Percentiles rank a stretch among this genome's conserved stretches.
phyloP scores from a whole-genome alignment of 306 rosid species.

The Acacia melanoxylon region DNA sequence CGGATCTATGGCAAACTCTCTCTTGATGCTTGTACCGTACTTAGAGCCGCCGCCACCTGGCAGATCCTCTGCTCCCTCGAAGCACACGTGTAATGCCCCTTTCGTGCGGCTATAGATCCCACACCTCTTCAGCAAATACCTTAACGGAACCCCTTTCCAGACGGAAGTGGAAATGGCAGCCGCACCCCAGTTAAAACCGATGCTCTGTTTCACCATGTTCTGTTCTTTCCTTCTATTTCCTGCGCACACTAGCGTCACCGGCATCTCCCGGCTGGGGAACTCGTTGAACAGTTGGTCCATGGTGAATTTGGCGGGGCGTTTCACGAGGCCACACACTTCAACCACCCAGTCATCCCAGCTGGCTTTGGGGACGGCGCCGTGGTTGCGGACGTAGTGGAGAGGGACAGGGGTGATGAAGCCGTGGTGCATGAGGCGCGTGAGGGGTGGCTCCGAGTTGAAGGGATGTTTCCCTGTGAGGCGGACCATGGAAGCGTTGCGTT shows the following conservation, averaged over 20 bases:
- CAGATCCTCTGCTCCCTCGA: constrained; percentile 79
- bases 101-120: constrained; percentile 46
- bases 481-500: constrained; percentile 59
- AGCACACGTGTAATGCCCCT: constrained; percentile 74
- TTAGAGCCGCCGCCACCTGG: constrained; percentile 89
- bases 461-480: constrained; percentile 89
- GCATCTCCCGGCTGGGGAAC: constrained; percentile 52
- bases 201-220: constrained; percentile 72
- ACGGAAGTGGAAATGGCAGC: constrained; percentile 70
- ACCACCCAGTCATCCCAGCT: constrained; percentile 68
- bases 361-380: constrained; percentile 60
- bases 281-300: constrained; percentile 65
- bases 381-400: constrained; percentile 84
- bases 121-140: constrained; percentile 54
- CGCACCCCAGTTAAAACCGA: constrained; percentile 87
- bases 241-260: constrained; percentile 67
- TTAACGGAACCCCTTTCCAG: constrained; percentile 66
- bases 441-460: constrained; percentile 68
- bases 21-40: constrained; percentile 64
- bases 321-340: constrained; percentile 71
- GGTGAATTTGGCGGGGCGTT: constrained; percentile 48
- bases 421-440: constrained; percentile 67
- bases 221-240: constrained; percentile 83
- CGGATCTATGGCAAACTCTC: constrained; percentile 77
- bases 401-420: constrained; percentile 88